Conservation (phyloP, 129 eudicot species). For the Artemisia annua region DNA sequence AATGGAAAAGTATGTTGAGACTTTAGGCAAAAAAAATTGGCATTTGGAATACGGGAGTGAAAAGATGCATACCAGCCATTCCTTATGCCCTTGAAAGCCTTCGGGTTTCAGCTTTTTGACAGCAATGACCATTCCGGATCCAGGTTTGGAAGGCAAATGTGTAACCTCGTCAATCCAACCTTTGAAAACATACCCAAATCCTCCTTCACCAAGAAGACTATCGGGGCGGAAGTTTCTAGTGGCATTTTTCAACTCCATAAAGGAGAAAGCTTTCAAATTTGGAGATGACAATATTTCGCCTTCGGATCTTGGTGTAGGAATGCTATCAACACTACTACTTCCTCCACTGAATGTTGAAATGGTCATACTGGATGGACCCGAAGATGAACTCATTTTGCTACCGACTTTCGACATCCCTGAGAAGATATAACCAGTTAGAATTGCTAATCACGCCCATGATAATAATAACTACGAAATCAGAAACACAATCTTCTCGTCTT, state of each 20-base stretch:
- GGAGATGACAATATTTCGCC: constrained; percentile 71
- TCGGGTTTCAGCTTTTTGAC: constrained; percentile 96
- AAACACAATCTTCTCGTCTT: too few species aligned
- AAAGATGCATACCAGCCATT: constrained; percentile 81
- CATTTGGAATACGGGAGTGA: not conserved
- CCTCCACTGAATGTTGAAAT: constrained; percentile 47
- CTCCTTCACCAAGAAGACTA: constrained; percentile 98
- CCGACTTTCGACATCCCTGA: constrained; percentile 48
- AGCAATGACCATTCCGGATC: constrained; percentile 91
- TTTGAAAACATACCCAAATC: constrained; percentile 88
- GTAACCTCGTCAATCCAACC: constrained; percentile 89
- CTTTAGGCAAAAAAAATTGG: not conserved
- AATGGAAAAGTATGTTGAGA: too few species aligned
- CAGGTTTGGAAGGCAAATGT: constrained; percentile 76
- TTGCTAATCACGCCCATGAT: not conserved
- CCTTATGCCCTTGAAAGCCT: constrained; percentile 95
- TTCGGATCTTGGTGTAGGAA: constrained; percentile 81
- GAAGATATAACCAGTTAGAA: not conserved
- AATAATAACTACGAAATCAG: too few species aligned
- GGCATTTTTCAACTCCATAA: constrained; percentile 73
- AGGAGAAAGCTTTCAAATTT: constrained; percentile 58
- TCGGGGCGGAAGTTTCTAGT: constrained; percentile 81
- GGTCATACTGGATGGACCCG: constrained; percentile 54
- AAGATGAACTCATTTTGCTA: constrained; percentile 50
- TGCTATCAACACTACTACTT: constrained; percentile 48